These are phyloP conservation scores for Gracilaria vermiculophylla DNA, from an alignment of 23 red algal genomes.

Conservation along the genomic window DNA sequence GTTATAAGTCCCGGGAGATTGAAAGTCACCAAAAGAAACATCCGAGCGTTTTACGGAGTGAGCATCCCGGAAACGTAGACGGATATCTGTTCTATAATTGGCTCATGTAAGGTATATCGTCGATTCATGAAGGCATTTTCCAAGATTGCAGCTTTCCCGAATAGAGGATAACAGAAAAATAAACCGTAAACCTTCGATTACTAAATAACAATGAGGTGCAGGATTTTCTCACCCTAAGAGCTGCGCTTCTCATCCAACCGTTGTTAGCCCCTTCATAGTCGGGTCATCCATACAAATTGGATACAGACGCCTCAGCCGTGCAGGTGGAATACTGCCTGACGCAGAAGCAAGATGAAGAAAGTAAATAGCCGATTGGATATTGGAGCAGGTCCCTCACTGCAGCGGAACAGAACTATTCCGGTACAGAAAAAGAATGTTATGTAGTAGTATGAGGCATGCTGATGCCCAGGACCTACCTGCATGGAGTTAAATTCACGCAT, in stretches of 20 bases:
- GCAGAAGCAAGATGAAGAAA: not conserved
- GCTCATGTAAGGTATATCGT: too few relatives aligned
- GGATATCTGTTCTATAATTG: not conserved
- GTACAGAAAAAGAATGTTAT: constrained; percentile 11
- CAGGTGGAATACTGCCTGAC: constrained; percentile 6
- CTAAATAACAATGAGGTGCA: constrained; percentile 1
- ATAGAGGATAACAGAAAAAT: not conserved
- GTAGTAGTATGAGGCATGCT: constrained; percentile 46
- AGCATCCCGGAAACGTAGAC: not conserved
- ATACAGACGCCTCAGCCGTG: not conserved
- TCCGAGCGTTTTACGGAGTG: not conserved
- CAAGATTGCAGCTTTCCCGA: not conserved
- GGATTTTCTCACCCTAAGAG: constrained; percentile 10
- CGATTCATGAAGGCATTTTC: not conserved
- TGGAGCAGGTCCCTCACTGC: constrained; percentile 6
- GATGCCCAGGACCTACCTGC: not conserved
- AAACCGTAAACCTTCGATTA: not conserved
- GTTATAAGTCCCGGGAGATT: not conserved
- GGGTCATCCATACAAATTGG: not conserved
- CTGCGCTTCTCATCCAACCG: not conserved
- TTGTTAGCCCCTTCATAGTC: not conserved
- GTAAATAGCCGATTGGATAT: constrained; percentile 16
- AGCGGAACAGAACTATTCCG: constrained; percentile 11
- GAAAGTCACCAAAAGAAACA: not conserved
- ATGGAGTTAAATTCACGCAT: constrained; percentile 3